Evolutionary conservation across 2,329 filamentous ascomycete genomes (phyloP), one percentile per base, ranked within the genome.

Genomic region (Alternaria consortialis): DNA sequence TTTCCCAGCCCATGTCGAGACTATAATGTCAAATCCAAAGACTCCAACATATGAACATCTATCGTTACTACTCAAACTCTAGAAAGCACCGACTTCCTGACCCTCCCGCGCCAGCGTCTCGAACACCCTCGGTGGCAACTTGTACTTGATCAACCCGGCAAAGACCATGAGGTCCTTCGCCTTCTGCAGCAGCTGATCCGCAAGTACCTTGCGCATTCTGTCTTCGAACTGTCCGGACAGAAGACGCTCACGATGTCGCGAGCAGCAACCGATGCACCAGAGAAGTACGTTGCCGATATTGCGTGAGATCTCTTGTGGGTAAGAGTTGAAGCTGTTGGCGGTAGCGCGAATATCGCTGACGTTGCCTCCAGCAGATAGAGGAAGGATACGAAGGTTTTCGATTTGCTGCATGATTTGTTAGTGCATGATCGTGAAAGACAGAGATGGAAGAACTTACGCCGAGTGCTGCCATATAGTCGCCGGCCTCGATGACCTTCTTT

Each of bases 151-250:
- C 85, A 97, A 88, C 58, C 93, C 94, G 15, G 93, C 94, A 83
- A 97, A 98, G 13, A 95, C 91, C 83, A 95, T 97, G 72, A 97
- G 80, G 79, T 98, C 94, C 78, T 93, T 89, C 39, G 92, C 93
- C 82, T 91, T 92, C 77, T 91, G 88, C 81, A 91, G 87, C 73
- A 96, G 83, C 72, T 90, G 85, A 59, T 90, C 88, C 53, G 90
- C 88, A 77, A 81, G 71, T 50, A 75, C 69, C 83, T 81, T 75
- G 81, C 84, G 74, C 85, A 74, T 76, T 8, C 84, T 66, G 85
- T 90, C 90, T 69, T 90, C 93, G 78, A 91, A 97, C 70, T 90
- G 87, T 29, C 90, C 89, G 60, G 84, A 86, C 57, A 86, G 85
- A 63, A 89, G 83, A 70, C 91, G 89, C 64, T 78, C 76, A 23